Evolutionary conservation across 495 filamentous ascomycete species (phyloP), one percentile per base, ranked within the genome.

Genomic region (Aspergillus hancockii): DNA sequence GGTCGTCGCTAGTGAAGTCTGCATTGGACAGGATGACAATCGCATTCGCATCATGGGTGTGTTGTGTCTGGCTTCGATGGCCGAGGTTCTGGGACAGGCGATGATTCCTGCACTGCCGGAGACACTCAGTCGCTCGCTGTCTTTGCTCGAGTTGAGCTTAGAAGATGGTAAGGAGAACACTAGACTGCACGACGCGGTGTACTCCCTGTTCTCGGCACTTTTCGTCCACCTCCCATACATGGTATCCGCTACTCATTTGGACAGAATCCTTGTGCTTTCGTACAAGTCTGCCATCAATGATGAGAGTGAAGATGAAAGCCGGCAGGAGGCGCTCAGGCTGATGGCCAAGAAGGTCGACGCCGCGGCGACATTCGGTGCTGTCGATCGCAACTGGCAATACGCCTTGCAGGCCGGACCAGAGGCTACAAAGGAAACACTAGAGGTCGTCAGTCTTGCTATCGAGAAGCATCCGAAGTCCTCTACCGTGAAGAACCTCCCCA

Each of bases 61-160:
- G n/a, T 76, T 97, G 22, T 96, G 91, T 68, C 78, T 98, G 45
- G 88, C 93, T 0, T 94, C 91, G 2, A 85, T 94, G 69, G 86
- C 93, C 2, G 90, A 94, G 55, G 90, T 94, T 10, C 77, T 97
- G n/a, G 86, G 87, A 38, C 88, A 96, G 55, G 84, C 84, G 5
- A 87, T 95, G 66, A 88, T 98, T 41, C 89, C 93, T 0, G 78
- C 97, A 0, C 74, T 97, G 10, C 91, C 93, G 1, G 79, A 81
- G 49, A 84, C 89, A 0, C 83, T 97, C 34, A 85, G 84, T 7
- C 86, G 80, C 59, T 84, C 88, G 2, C 76, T 97, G 38, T 73
- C 79, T 0, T 84, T 91, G 65, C 80, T 97, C 52, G 79, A 83
- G 36, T 67, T 81, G 40, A 89, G 85, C 61, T 63, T 94, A 21